Evolutionary conservation across 2,329 filamentous ascomycete species (phyloP), one percentile per base, ranked within the genome.

Genomic region (Teratosphaeria viscida): DNA sequence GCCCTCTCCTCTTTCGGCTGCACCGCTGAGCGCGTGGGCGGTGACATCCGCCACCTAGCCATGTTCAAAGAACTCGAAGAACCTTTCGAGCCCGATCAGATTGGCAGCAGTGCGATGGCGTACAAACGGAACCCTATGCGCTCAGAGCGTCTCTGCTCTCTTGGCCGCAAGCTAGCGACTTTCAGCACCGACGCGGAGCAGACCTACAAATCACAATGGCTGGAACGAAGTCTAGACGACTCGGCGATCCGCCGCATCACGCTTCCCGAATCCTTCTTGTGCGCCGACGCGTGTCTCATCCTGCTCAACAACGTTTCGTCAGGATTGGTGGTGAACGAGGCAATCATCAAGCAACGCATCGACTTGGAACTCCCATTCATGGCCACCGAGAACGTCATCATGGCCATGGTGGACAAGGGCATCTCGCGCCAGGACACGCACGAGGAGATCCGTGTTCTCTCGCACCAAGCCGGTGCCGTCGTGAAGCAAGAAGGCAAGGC

Each of bases 41-140:
- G 81, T 54, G 88, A 92, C 67, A 88, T 94, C 65, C 81, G 88
- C 55, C 86, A 89, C 70, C 78, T 92, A 55, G 86, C 87, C 5
- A 79, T 82, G 68, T 82, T 85, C 75, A 95, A 96, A 79, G 90
- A 95, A 74, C 78, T 94, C 60, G 91, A 95, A 71, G 89, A 92
- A 78, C 89, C 89, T 0, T 89, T 90, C 67, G 88, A 92, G 76
- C 85, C 84, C 67, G 82, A 85, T 65, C 90, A 95, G 75, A 90
- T 92, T 65, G 88, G 87, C 32, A 83, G 79, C 53, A 82, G 78
- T 55, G 85, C 85, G 7, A 82, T 83, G 81, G 85, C 85, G 2
- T 88, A 87, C 77, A 87, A 87, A 77, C 80, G 84, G 64, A 80
- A 80, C 73, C 71, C 78, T 72, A 74, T 85, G 82, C 73, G 81